Conservation (phyloP, 345 rosid genomes). For the Arabidopsis arenosa region DNA sequence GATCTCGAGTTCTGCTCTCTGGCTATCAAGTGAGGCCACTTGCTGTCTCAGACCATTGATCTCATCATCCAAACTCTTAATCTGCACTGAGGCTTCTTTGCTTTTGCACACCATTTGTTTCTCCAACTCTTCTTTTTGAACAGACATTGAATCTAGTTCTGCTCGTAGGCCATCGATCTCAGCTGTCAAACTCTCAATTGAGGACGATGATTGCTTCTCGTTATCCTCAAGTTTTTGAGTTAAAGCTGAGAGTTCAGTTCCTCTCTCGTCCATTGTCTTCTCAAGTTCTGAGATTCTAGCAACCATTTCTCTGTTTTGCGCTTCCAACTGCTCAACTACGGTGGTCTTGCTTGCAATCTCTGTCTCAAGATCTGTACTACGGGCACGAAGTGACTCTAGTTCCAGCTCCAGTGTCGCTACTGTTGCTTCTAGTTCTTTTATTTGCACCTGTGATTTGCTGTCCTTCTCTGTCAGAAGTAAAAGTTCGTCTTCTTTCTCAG, state of each 20-base stretch:
- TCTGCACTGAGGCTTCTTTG: slow-evolving; percentile 59
- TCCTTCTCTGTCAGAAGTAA: slow-evolving; percentile 56
- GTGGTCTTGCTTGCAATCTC: slow-evolving; percentile 54
- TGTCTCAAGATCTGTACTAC: slow-evolving; percentile 52
- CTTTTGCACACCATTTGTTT: slow-evolving; percentile 54
- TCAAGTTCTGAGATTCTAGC: slow-evolving; percentile 62
- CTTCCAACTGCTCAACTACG: slow-evolving; percentile 55
- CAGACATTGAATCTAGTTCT: slow-evolving; percentile 49
- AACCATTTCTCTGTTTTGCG: slow-evolving; percentile 52
- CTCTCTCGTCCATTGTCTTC: slow-evolving; percentile 52
- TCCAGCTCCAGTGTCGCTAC: slow-evolving; percentile 58
- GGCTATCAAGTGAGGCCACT: slow-evolving; percentile 55
- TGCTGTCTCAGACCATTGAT: slow-evolving; percentile 55
- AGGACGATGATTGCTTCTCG: slow-evolving; percentile 58
- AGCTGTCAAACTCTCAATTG: slow-evolving; percentile 58
- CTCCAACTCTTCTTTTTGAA: slow-evolving; percentile 69
- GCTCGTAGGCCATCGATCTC: slow-evolving; percentile 52
- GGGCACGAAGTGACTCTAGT: slow-evolving; percentile 52
- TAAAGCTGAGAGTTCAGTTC: slow-evolving; percentile 54
- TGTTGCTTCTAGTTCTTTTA: slow-evolving; percentile 38
- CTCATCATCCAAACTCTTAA: slow-evolving; percentile 60
- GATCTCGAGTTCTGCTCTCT: slow-evolving; percentile 59
- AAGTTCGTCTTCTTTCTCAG: slow-evolving; percentile 58
- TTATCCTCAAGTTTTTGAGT: slow-evolving; percentile 60
- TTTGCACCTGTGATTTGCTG: slow-evolving; percentile 52